Percentiles rank a stretch among this genome's conserved stretches.
Evolutionary conservation across 2,329 filamentous ascomycete species (phyloP).

Genomic region (Aspergillus sp.): DNA sequence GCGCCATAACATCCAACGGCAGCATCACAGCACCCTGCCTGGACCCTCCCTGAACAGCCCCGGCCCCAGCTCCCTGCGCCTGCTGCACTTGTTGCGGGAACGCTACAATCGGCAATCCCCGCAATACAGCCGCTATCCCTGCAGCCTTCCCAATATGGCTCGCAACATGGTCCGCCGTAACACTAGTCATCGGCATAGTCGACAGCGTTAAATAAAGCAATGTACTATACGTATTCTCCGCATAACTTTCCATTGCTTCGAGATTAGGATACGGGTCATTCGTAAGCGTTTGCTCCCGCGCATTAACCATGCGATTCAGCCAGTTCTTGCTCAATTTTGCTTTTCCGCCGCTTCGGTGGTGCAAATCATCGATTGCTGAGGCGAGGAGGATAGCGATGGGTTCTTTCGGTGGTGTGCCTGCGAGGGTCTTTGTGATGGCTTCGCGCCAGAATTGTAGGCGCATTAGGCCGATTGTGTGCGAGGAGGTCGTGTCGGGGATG

Average conservation of each 20-base stretch:
- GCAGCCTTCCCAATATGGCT: constrained; percentile 94
- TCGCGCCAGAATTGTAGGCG: constrained; percentile 96
- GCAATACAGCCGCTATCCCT: constrained; percentile 82
- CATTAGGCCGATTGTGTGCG: constrained; percentile 80
- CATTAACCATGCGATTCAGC: constrained; percentile 74
- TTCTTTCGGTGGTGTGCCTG: constrained; percentile 78
- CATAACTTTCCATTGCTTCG: constrained; percentile 77
- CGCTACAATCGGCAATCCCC: constrained; percentile 84
- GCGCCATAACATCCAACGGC: constrained; percentile 86
- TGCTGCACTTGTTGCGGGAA: constrained; percentile 60
- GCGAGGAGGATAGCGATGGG: constrained; percentile 84
- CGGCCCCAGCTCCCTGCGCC: constrained; percentile 49
- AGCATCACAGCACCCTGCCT: constrained; percentile 70
- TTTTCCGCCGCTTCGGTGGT: constrained; percentile 46
- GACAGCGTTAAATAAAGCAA: constrained; percentile 86
- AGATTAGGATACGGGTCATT: constrained; percentile 78
- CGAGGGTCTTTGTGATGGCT: constrained; percentile 73
- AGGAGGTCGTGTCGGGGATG: constrained; percentile 86
- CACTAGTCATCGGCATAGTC: constrained; percentile 72
- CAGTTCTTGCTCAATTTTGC: constrained; percentile 66
- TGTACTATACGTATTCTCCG: constrained; percentile 92
- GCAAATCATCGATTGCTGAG: constrained; percentile 63
- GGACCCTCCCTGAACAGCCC: constrained; percentile 33
- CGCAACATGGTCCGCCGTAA: constrained; percentile 87
- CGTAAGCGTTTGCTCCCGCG: constrained; percentile 77